Evolutionary conservation across 1,139 yeast species (phyloP), one percentile per base, ranked within the genome.

Genomic region (Taphrina deformans): DNA sequence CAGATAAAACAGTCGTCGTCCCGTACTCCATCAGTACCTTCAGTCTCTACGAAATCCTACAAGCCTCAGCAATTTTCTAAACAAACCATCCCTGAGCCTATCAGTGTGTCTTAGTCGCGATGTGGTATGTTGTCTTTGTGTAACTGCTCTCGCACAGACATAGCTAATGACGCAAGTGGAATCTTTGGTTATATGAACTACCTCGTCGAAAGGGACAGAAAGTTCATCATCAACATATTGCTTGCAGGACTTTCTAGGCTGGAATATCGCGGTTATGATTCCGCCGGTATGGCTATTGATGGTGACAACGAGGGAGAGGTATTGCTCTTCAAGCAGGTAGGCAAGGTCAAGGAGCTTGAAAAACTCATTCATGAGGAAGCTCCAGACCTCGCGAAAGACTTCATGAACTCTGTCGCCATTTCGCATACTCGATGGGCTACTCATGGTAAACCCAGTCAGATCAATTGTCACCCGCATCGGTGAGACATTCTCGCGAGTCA

Each of bases 381-480:
- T 55, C 80, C 80, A 65, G 77, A 85, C 65, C 81, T 84, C 67
- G 83, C 87, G 74, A 82, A 86, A 71, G 84, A 83, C 65, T 90
- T 90, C 74, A 87, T 85, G 72, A 85, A 88, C 76, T 99, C 93
- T 75, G 93, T 87, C 67, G 99, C 96, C 75, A 93, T 95, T 76
- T 98, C 99, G 46, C 99, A 95, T 78, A 95, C 99, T 18, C 88
- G 99, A 81, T 95, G 99, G 99, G 99, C 99, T 56, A 95, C 99
- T 53, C 99, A 95, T 78, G 99, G 99, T 77, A 89, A 87, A 73
- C 98, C 98, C 66, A 85, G 84, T 72, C 85, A 82, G 68, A 75
- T 79, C 70, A 95, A 95, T 80, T 93, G 98, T 76, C 99, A 95
- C 76, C 99, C 99, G 62, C 99, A 93, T 26, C 59, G 68, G 60